Conservation (phyloP, 2,329 filamentous ascomycete species). For the Immersiporthe knoxdaviesiana region DNA sequence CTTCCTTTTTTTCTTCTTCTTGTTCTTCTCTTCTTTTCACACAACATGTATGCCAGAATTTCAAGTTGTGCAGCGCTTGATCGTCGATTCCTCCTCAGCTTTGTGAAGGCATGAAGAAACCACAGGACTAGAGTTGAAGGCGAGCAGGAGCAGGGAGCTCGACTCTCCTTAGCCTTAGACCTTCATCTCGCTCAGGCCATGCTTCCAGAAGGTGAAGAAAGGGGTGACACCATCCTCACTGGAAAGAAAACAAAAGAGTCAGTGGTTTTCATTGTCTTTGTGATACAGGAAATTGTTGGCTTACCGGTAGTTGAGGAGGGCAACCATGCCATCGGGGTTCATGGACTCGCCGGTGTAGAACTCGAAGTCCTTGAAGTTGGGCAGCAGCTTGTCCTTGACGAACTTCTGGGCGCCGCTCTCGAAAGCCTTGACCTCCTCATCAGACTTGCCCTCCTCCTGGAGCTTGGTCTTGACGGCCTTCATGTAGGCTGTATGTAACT, state of each 20-base stretch:
- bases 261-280: conserved; percentile 1
- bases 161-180: conserved; percentile 64
- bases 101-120: background rate
- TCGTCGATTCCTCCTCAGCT: conserved; percentile 17
- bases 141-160: conserved; percentile 7
- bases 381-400: conserved; percentile 80
- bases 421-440: conserved; percentile 75
- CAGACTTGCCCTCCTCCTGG: conserved; percentile 58
- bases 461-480: conserved; percentile 80
- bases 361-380: conserved; percentile 95
- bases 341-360: conserved; percentile 92
- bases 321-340: conserved; percentile 91
- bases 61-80: conserved; percentile 22
- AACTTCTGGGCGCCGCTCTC: conserved; percentile 74
- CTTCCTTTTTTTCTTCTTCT: conserved; percentile 5
- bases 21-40: background rate
- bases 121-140: conserved; percentile 13
- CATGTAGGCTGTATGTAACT: conserved; percentile 68
- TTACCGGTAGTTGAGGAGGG: conserved; percentile 89
- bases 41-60: conserved; percentile 23
- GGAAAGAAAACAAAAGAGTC: background rate
- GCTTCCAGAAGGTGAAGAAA: conserved; percentile 91
- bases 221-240: conserved; percentile 87
- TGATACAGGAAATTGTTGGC: background rate
- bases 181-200: conserved; percentile 88